These are phyloP conservation scores for Penicillium occitanis DNA, from an alignment of 2,329 filamentous ascomycete genomes.

Conservation along the genomic window DNA sequence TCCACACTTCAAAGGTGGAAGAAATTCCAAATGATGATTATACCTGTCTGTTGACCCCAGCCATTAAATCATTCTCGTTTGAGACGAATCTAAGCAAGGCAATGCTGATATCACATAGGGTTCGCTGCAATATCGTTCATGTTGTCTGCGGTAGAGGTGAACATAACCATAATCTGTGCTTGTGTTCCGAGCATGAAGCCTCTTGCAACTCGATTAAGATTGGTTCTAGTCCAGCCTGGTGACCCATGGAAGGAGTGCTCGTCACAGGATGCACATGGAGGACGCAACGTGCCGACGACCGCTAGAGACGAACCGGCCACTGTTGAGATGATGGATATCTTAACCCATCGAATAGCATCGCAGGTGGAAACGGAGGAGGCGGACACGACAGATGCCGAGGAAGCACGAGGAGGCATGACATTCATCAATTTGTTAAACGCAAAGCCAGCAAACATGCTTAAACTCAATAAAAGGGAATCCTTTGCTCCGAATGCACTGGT, in stretches of 20 bases:
- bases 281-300: conserved; percentile 48
- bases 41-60: conserved; percentile 1
- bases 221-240: not conserved
- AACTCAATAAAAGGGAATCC: conserved; percentile 4
- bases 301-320: not conserved
- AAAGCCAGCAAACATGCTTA: conserved; percentile 15
- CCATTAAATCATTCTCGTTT: not conserved
- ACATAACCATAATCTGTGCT: conserved; percentile 43
- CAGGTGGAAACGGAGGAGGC: not conserved
- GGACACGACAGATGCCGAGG: not conserved
- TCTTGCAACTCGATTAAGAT: conserved; percentile 23
- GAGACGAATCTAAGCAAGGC: not conserved
- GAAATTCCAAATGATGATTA: not conserved
- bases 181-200: conserved; percentile 43
- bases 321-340: conserved; percentile 6
- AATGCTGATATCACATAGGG: conserved; percentile 1
- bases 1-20: not conserved
- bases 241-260: not conserved
- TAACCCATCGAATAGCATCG: not conserved
- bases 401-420: not conserved
- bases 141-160: conserved; percentile 43
- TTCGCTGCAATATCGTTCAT: conserved; percentile 6
- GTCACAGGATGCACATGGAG: not conserved
- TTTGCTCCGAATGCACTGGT: conserved; percentile 7
- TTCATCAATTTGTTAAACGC: conserved; percentile 12